Conservation (phyloP, 106 monocot species). For the Allium sativum region DNA sequence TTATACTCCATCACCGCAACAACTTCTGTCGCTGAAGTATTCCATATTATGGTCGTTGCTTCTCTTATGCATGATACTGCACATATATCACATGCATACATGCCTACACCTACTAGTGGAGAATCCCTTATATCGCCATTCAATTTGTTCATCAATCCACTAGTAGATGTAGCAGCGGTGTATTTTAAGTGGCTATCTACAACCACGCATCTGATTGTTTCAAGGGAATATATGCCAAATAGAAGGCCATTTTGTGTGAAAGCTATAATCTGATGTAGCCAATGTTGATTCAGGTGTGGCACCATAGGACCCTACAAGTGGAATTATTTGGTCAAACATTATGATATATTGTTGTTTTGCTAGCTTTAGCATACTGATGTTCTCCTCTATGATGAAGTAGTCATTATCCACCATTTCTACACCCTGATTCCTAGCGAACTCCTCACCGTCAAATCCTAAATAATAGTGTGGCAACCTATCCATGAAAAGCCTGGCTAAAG, state of each 20-base stretch:
- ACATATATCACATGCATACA: constrained; percentile 70
- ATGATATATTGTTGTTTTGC: constrained; percentile 84
- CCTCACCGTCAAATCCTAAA: constrained; percentile 84
- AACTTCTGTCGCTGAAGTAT: constrained; percentile 80
- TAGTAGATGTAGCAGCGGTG: constrained; percentile 85
- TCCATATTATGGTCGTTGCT: constrained; percentile 79
- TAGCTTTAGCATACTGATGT: constrained; percentile 83
- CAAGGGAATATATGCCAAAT: constrained; percentile 74
- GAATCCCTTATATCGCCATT: constrained; percentile 86
- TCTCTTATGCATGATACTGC: constrained; percentile 91
- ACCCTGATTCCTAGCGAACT: constrained; percentile 81
- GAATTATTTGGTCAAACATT: constrained; percentile 86
- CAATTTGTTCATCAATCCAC: constrained; percentile 94
- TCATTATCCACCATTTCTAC: constrained; percentile 66
- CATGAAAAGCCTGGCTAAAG: constrained; percentile 81
- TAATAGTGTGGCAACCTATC: constrained; percentile 90
- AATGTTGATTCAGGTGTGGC: constrained; percentile 9
- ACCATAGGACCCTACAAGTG: constrained; percentile 38
- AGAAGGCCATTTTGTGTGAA: constrained; percentile 84
- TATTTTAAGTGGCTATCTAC: constrained; percentile 47
- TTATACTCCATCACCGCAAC: constrained; percentile 95
- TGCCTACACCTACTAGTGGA: constrained; percentile 73
- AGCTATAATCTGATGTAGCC: neutral
- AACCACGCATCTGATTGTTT: constrained; percentile 88
- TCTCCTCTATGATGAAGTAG: constrained; percentile 88